A percentile compares a stretch with the other conserved stretches of the same genome.
These are phyloP conservation scores for Stephania japonica DNA, from an alignment of 164 flowering plant genomes.

Conservation along the genomic window DNA sequence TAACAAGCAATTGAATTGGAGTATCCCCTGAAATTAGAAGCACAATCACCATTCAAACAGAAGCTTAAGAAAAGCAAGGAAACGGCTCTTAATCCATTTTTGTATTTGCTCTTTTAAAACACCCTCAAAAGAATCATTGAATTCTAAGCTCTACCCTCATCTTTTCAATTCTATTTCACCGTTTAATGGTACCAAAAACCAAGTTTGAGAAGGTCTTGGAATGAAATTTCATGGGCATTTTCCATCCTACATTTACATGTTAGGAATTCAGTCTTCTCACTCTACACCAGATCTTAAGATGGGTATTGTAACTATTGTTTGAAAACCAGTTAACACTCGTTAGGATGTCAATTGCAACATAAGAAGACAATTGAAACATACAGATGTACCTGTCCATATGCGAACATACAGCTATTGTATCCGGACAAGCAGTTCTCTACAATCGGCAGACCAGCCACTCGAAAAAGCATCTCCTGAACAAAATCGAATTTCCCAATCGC, in stretches of 20 bases:
- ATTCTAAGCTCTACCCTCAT: no score
- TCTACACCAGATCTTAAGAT: neutral
- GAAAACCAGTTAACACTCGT: neutral
- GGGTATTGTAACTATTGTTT: neutral
- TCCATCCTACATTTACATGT: neutral
- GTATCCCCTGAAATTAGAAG: neutral
- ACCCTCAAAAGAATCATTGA: no score
- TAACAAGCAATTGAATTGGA: neutral
- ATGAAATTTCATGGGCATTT: no score
- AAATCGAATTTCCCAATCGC: conserved; percentile 4
- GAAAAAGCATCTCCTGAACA: conserved; percentile 83
- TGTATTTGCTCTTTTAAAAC: no score
- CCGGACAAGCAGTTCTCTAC: conserved; percentile 98
- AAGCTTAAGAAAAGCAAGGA: neutral
- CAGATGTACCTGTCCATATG: conserved; percentile 91
- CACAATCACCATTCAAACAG: neutral
- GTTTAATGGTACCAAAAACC: no score
- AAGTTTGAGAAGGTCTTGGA: no score
- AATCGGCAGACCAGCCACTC: conserved; percentile 91
- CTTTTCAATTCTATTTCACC: no score
- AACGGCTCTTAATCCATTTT: neutral
- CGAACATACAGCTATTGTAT: conserved; percentile 97
- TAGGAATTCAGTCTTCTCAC: neutral
- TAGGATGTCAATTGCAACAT: neutral
- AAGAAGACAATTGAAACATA: neutral